These are phyloP conservation scores for Ophiocordyceps unilateralis DNA, from an alignment of 2,329 filamentous ascomycete species.

Conservation along the genomic window DNA sequence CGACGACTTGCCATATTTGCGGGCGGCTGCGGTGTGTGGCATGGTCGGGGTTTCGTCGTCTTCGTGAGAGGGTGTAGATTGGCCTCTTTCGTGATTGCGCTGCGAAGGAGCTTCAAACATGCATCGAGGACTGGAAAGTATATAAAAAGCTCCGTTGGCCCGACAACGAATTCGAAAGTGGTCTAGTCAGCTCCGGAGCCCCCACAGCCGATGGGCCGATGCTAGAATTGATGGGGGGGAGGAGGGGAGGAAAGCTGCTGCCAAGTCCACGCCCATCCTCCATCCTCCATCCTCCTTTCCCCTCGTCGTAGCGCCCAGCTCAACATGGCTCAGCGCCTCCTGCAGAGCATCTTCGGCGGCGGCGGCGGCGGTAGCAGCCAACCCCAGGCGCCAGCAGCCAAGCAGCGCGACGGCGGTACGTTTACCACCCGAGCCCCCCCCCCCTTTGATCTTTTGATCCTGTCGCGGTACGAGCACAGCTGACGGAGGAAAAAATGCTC, in stretches of 20 bases:
- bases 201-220: too few species aligned
- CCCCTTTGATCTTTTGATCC: not conserved
- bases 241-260: too few species aligned
- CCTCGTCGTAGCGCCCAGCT: not conserved
- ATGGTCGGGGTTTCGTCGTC: conserved; percentile 12
- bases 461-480: too few species aligned
- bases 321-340: conserved; percentile 37
- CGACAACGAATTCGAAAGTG: too few species aligned
- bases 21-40: conserved; percentile 23
- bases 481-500: too few species aligned
- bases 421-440: not conserved
- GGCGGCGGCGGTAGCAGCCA: conserved; percentile 24
- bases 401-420: conserved; percentile 44
- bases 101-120: too few species aligned
- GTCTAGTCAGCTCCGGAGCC: too few species aligned
- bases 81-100: too few species aligned
- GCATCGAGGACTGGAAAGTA: too few species aligned
- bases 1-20: conserved; percentile 33
- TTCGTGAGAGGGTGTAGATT: not conserved
- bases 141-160: too few species aligned
- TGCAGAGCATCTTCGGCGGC: conserved; percentile 55
- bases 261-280: too few species aligned
- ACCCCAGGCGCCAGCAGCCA: conserved; percentile 23
- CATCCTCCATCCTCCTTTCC: not conserved
- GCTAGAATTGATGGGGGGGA: too few species aligned